phyloP scores from a whole-genome alignment of 2,329 filamentous ascomycete species.

The Xylaria digitata region DNA sequence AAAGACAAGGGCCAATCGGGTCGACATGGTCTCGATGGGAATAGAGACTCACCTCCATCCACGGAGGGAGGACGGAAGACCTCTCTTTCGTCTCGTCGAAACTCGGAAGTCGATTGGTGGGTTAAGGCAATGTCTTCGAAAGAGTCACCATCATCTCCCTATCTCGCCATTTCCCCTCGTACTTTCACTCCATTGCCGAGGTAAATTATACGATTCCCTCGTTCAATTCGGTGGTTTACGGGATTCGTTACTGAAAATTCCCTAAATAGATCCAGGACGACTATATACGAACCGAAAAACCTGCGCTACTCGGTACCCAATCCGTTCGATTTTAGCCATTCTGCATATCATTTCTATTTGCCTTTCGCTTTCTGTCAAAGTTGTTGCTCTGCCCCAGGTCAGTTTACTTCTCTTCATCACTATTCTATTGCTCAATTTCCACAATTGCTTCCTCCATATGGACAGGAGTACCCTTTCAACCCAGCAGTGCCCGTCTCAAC shows the following conservation, averaged over 20 bases:
- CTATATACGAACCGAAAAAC: conserved; percentile 25
- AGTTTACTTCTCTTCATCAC: background rate
- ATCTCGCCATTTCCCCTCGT: conserved; percentile 11
- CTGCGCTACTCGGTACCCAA: conserved; percentile 11
- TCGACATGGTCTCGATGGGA: conserved; percentile 45
- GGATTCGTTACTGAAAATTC: conserved; percentile 3
- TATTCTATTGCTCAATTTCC: conserved; percentile 10
- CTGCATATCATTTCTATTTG: conserved; percentile 37
- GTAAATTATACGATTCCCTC: conserved; percentile 12
- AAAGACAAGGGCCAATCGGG: conserved; percentile 26
- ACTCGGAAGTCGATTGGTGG: conserved; percentile 35
- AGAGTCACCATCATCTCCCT: conserved; percentile 3
- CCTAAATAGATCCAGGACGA: conserved; percentile 27
- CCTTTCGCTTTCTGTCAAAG: conserved; percentile 34
- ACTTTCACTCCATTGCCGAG: conserved; percentile 18
- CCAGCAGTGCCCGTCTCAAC: background rate
- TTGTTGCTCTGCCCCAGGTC: conserved; percentile 14
- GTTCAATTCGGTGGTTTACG: background rate
- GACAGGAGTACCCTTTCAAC: background rate
- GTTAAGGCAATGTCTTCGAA: conserved; percentile 29
- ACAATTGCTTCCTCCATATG: background rate
- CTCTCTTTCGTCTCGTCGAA: conserved; percentile 10
- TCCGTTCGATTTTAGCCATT: conserved; percentile 8
- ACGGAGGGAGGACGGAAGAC: conserved; percentile 27
- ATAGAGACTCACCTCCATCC: conserved; percentile 43